Conservation (phyloP, 2,329 filamentous ascomycete species). For the Fusarium cicatricum region DNA sequence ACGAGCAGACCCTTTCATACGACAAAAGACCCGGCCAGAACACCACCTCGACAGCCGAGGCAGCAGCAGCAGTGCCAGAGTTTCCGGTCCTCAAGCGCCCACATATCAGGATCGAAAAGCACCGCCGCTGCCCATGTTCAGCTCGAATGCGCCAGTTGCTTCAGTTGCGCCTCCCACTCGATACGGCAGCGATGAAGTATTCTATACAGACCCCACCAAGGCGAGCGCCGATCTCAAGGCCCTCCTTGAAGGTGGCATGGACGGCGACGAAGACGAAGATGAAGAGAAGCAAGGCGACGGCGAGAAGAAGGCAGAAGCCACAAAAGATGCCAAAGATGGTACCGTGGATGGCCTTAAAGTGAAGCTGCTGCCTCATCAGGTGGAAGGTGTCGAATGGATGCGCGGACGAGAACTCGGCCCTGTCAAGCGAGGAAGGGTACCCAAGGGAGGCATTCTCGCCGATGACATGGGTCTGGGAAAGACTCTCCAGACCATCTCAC, state of each 20-base stretch:
- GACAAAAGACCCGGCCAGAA: conserved; percentile 63
- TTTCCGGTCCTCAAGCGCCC: conserved; percentile 58
- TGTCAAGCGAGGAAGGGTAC: conserved; percentile 80
- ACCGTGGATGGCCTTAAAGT: conserved; percentile 82
- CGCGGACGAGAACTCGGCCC: conserved; percentile 87
- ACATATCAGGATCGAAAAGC: conserved; percentile 57
- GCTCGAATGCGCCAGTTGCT: conserved; percentile 46
- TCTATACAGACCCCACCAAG: conserved; percentile 75
- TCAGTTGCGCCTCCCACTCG: conserved; percentile 13
- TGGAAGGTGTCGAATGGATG: conserved; percentile 97
- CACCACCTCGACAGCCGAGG: conserved; percentile 58
- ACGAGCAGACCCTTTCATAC: conserved; percentile 64
- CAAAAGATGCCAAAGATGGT: conserved; percentile 55
- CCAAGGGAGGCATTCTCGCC: conserved; percentile 92
- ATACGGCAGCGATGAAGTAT: conserved; percentile 54
- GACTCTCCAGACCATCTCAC: conserved; percentile 90
- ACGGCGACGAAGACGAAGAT: conserved; percentile 67
- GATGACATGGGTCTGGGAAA: conserved; percentile 99
- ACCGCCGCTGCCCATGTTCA: conserved; percentile 58
- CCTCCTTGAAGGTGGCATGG: conserved; percentile 81
- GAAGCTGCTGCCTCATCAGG: conserved; percentile 89
- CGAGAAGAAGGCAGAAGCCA: conserved; percentile 34
- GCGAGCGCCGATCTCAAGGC: conserved; percentile 82
- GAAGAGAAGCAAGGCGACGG: conserved; percentile 39
- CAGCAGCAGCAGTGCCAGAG: conserved; percentile 47